These are phyloP conservation scores for Calonectria fujianensis DNA, from an alignment of 2,329 filamentous ascomycete genomes.

Conservation along the genomic window DNA sequence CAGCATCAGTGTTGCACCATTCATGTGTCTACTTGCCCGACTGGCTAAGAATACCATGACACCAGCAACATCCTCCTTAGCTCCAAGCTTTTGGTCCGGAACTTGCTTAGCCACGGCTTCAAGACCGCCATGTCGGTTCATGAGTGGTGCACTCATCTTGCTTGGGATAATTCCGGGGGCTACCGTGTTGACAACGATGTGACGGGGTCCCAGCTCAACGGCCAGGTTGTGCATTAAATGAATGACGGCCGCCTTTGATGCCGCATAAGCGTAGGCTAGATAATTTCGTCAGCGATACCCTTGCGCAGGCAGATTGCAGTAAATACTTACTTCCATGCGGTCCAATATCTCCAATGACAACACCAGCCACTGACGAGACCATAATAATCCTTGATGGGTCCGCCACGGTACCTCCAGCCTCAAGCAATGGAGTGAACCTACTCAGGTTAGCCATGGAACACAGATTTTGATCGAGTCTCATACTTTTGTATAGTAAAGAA, in stretches of 20 bases:
- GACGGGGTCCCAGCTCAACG: slow-evolving; percentile 27
- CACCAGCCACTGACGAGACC: slow-evolving; percentile 10
- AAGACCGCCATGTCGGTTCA: slow-evolving; percentile 23
- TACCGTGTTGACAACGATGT: slow-evolving; percentile 20
- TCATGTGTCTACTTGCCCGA: slow-evolving; percentile 24
- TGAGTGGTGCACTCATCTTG: slow-evolving; percentile 24
- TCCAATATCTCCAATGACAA: slow-evolving; percentile 19
- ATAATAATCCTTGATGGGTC: slow-evolving; percentile 15
- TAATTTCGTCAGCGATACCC: not conserved
- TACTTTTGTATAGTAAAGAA: slow-evolving; percentile 28
- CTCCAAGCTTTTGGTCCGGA: slow-evolving; percentile 24
- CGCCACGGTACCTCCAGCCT: slow-evolving; percentile 4
- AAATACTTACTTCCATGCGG: slow-evolving; percentile 6
- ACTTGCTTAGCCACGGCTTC: slow-evolving; percentile 23
- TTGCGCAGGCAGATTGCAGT: too few species aligned
- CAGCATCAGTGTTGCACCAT: slow-evolving; percentile 26
- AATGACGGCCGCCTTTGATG: slow-evolving; percentile 15
- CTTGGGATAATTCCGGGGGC: slow-evolving; percentile 26
- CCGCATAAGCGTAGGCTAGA: slow-evolving; percentile 9
- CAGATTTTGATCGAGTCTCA: too few species aligned
- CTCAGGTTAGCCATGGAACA: not conserved
- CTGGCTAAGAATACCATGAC: slow-evolving; percentile 31
- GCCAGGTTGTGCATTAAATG: slow-evolving; percentile 29
- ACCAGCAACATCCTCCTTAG: slow-evolving; percentile 29
- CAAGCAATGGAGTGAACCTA: slow-evolving; percentile 15